Percentiles rank a stretch among this genome's conserved stretches.
Conservation (phyloP, 23 red algal genomes). For the Cyanidium caldarium region DNA sequence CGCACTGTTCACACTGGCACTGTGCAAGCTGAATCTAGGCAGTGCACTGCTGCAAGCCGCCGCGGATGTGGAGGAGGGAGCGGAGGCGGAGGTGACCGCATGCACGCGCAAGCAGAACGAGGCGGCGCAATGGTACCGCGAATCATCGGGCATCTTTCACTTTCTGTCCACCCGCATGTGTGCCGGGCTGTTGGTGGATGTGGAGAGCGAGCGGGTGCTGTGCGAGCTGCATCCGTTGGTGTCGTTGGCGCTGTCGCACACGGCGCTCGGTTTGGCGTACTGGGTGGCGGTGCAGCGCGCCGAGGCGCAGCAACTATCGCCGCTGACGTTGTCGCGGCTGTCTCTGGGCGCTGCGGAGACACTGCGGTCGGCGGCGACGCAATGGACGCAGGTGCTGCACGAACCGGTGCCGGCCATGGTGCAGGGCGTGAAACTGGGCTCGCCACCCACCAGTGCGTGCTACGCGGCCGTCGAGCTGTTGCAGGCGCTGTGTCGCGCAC, state of each 20-base stretch:
- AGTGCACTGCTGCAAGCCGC: no score
- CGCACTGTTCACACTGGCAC: background rate
- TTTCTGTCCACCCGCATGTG: background rate
- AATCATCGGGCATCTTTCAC: background rate
- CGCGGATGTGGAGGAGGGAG: no score
- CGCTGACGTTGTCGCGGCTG: background rate
- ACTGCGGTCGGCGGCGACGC: background rate
- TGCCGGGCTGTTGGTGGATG: background rate
- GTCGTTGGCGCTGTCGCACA: background rate
- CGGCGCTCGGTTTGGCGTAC: background rate
- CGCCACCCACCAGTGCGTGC: background rate
- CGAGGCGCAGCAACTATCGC: background rate
- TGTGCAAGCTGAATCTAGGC: no score
- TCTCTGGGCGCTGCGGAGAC: background rate
- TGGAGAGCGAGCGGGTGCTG: background rate
- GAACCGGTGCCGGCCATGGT: background rate
- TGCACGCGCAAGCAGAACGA: background rate
- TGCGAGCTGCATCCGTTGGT: background rate
- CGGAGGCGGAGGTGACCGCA: background rate
- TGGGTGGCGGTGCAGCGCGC: background rate
- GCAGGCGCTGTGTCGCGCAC: background rate
- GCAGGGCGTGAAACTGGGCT: background rate
- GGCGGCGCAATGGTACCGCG: background rate
- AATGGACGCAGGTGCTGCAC: background rate
- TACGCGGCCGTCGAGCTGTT: background rate